These are phyloP conservation scores for Lindgomyces ingoldianus DNA, from an alignment of 495 filamentous ascomycete species.

Conservation along the genomic window DNA sequence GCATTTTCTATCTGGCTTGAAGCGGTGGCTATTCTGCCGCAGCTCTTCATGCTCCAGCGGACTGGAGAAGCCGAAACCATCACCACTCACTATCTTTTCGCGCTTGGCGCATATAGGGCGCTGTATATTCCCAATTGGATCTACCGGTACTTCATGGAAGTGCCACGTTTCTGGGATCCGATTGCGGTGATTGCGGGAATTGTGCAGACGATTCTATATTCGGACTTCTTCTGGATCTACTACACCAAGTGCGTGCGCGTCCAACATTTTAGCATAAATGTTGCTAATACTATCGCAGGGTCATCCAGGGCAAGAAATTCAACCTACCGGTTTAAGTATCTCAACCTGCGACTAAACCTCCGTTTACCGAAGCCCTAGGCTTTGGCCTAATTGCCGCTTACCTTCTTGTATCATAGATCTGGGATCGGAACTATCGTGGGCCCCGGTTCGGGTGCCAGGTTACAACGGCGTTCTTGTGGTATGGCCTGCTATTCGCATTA, in stretches of 20 bases:
- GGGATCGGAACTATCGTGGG: background rate
- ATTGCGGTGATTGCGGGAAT: conserved; percentile 85
- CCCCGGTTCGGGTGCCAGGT: background rate
- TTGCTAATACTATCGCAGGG: conserved; percentile 26
- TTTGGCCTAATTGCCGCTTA: background rate
- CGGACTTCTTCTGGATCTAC: conserved; percentile 99
- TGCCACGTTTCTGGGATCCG: conserved; percentile 62
- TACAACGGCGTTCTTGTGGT: conserved; percentile 9
- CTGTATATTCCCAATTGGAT: conserved; percentile 99
- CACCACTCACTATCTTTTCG: conserved; percentile 96
- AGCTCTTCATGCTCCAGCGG: conserved; percentile 95
- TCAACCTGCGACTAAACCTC: background rate
- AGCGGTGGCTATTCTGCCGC: conserved; percentile 91
- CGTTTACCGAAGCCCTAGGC: background rate
- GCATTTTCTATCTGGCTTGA: conserved; percentile 98
- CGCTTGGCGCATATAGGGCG: conserved; percentile 85
- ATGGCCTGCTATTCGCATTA: background rate
- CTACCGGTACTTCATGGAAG: conserved; percentile 77
- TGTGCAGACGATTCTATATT: conserved; percentile 91
- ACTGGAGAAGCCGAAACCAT: conserved; percentile 98
- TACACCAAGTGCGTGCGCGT: conserved; percentile 74
- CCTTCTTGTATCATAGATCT: conserved; percentile 28
- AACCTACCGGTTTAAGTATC: conserved; percentile 39
- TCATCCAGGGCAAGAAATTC: conserved; percentile 44
- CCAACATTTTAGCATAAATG: background rate